These are phyloP conservation scores for Orychophragmus violaceus DNA, from an alignment of 345 rosid genomes.

Conservation along the genomic window DNA sequence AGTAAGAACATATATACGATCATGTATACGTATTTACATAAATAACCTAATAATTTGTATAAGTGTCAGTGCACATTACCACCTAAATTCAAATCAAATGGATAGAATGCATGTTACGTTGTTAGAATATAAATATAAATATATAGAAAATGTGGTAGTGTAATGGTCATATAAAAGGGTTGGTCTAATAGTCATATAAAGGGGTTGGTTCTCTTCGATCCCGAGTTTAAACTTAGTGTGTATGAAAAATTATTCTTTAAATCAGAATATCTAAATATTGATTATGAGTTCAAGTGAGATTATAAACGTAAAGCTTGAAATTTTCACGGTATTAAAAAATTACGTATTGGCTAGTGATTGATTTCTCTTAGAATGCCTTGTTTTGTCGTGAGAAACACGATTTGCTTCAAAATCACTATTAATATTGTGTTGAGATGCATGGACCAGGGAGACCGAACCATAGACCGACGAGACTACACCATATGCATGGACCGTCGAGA, in stretches of 20 bases:
- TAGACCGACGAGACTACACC: background rate
- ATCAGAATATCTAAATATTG: no score
- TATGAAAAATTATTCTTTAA: no score
- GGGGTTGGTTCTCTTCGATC: no score
- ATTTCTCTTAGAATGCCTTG: background rate
- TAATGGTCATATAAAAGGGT: no score
- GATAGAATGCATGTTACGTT: background rate
- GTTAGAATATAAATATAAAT: background rate
- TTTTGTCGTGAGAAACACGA: background rate
- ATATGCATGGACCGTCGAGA: background rate
- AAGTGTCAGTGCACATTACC: background rate
- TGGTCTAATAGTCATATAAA: no score
- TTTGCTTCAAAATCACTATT: background rate
- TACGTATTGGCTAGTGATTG: background rate
- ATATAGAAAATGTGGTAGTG: no score
- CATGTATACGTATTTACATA: background rate
- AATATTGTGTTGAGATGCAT: conserved; percentile 13
- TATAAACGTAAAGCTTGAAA: no score
- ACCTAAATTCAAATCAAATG: background rate
- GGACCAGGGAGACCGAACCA: conserved; percentile 4
- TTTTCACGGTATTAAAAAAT: no score
- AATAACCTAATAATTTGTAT: background rate
- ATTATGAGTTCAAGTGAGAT: no score
- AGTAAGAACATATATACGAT: conserved; percentile 19
- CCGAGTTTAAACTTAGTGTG: no score